Evolutionary conservation across 495 filamentous ascomycete genomes (phyloP).

Genomic region (Clohesyomyces aquaticus): DNA sequence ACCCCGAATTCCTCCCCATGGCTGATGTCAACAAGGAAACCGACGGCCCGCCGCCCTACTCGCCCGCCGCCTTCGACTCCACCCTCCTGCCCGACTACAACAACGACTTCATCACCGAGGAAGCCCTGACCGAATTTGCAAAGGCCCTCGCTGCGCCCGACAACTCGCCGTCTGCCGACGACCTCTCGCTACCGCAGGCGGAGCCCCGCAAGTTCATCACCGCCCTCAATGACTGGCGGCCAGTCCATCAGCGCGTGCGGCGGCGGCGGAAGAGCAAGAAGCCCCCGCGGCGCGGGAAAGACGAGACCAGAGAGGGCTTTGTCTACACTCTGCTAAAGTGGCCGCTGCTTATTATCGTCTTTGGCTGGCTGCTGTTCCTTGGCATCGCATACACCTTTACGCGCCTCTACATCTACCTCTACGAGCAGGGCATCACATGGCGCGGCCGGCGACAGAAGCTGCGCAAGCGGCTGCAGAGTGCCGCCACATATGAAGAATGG

Average conservation of each 20-base stretch:
- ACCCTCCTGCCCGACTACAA: conserved; percentile 49
- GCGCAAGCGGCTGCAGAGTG: conserved; percentile 67
- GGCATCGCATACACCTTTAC: conserved; percentile 74
- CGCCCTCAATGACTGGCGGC: conserved; percentile 54
- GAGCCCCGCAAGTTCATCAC: conserved; percentile 47
- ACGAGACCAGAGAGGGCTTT: conserved; percentile 93
- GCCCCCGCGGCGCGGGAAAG: conserved; percentile 56
- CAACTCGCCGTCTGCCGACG: conserved; percentile 46
- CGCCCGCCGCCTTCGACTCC: conserved; percentile 45
- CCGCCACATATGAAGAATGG: conserved; percentile 82
- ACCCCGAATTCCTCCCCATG: conserved; percentile 33
- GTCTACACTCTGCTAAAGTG: conserved; percentile 87
- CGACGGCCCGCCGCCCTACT: conserved; percentile 42
- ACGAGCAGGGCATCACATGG: conserved; percentile 79
- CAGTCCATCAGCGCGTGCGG: conserved; percentile 50
- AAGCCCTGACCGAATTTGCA: conserved; percentile 48
- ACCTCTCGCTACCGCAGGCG: conserved; percentile 40
- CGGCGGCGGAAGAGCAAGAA: conserved; percentile 44
- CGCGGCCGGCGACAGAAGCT: conserved; percentile 72
- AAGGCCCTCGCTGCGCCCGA: conserved; percentile 51
- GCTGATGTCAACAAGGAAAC: conserved; percentile 45
- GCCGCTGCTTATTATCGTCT: conserved; percentile 80
- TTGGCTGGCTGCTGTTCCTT: conserved; percentile 74
- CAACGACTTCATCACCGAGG: conserved; percentile 48
- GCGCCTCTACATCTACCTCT: conserved; percentile 84